Base-by-base conservation (phyloP, 768 basidiomycete genomes). In the Hortiboletus campestris region DNA sequence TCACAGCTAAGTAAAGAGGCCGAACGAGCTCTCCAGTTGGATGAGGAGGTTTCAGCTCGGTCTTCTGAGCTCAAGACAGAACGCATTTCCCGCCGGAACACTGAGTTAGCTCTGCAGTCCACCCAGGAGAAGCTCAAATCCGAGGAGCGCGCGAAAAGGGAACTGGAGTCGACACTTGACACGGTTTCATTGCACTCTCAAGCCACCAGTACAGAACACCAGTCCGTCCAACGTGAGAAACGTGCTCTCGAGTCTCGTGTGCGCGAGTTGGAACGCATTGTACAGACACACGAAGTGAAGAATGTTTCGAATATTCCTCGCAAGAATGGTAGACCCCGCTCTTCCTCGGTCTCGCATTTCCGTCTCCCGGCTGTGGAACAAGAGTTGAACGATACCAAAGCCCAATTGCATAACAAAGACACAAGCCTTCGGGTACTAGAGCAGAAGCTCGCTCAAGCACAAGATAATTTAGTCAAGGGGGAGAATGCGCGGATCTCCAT, bases 401-500 rank as follows among this genome's bases (percentile, higher is more conserved):
- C 75, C 8, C 67, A 74, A 12, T 65, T 83, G 4, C 66, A 70
- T 1, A 73, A 75, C 60, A 82, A 78, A 46, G 81, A 83, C 17
- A 58, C 62, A 22, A 78, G 76, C 47, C 69, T 88, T 12, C 66
- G 67, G 19, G 60, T 59, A 17, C 62, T 77, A 13, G 77, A 75
- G 41, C 75, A 80, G 56, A 85, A 82, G 58, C 71, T 84, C 16
- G 66, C 78, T 6, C 76, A 74, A 22, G 73, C 74, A 9, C 83
- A 84, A 48, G 71, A 72, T 17, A 78, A 82, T 22, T 65, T 83
- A 13, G 69, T 82, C 38, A 78, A 75, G 49, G 69, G 77, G 9
- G 81, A 84, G 59, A 90, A 89, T 53, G 83, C 84, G 64, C 80
- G 78, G 56, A 73, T 78, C 2, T 83, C 84, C 1, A 44, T 75